These are phyloP conservation scores for Yamadazyma dendronema DNA, from an alignment of 1,139 yeast species.

Conservation along the genomic window DNA sequence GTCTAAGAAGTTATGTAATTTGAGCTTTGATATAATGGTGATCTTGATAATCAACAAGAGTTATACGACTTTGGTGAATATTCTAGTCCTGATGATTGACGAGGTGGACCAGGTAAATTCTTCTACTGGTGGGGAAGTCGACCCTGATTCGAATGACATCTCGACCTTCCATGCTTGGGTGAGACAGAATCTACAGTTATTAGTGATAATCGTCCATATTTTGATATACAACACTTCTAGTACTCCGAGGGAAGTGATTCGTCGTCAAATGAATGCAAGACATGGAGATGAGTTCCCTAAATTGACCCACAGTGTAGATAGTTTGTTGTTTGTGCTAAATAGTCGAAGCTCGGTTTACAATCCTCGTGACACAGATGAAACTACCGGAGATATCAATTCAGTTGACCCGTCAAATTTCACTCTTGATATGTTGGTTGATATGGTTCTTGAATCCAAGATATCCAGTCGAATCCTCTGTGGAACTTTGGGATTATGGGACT, in stretches of 20 bases:
- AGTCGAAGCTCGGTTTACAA: conserved; percentile 18
- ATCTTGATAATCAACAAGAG: conserved; percentile 32
- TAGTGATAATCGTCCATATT: conserved; percentile 19
- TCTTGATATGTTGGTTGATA: conserved; percentile 14
- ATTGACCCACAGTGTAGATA: conserved; percentile 1
- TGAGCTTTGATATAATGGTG: conserved; percentile 35
- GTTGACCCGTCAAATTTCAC: conserved; percentile 3
- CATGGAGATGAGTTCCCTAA: neutral
- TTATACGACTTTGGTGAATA: conserved; percentile 27
- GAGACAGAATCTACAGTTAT: conserved; percentile 21
- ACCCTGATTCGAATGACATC: no score
- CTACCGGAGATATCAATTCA: neutral
- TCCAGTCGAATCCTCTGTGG: conserved; percentile 31
- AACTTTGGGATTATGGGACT: conserved; percentile 34
- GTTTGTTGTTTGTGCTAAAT: conserved; percentile 20
- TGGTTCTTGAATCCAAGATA: conserved; percentile 21
- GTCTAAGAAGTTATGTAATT: conserved; percentile 20
- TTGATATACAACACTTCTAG: conserved; percentile 10
- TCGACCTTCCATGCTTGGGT: conserved; percentile 5
- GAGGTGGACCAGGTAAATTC: conserved; percentile 5
- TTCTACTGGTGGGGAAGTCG: no score
- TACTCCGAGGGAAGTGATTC: conserved; percentile 4
- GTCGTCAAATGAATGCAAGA: neutral
- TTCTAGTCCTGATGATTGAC: conserved; percentile 19
- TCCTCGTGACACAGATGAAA: conserved; percentile 3